Evolutionary conservation across 2,329 filamentous ascomycete species (phyloP).

Genomic region (Neofusicoccum sp.): DNA sequence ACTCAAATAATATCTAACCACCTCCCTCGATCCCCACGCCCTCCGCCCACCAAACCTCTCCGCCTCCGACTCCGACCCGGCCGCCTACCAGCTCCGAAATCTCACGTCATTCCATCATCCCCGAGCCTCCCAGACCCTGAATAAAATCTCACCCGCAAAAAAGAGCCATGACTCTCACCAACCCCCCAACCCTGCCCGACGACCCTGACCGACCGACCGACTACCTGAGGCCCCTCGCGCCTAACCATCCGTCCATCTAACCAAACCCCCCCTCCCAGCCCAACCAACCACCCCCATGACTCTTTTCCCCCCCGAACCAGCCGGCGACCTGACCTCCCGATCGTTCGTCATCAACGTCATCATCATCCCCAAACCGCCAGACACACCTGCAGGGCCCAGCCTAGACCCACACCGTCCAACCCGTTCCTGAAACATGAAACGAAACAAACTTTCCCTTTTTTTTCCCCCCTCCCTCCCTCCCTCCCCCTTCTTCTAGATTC

Average conservation of each 20-base stretch:
- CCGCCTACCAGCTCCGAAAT: too few relatives aligned
- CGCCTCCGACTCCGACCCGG: too few relatives aligned
- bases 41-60: too few relatives aligned
- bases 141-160: too few relatives aligned
- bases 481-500: too few relatives aligned
- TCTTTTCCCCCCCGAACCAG: not conserved
- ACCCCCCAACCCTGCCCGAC: not conserved
- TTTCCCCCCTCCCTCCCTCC: too few relatives aligned
- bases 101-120: not conserved
- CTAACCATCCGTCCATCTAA: too few relatives aligned
- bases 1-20: too few relatives aligned
- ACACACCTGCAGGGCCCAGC: not conserved
- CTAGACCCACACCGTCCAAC: not conserved
- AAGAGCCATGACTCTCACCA: not conserved
- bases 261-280: not conserved
- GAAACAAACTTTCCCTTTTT: not conserved
- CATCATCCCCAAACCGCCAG: not conserved
- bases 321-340: not conserved
- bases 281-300: not conserved
- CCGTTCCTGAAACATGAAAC: conserved; percentile 12
- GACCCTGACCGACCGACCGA: not conserved
- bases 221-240: not conserved
- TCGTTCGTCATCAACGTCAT: not conserved
- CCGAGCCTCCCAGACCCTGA: not conserved
- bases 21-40: too few relatives aligned